A percentile compares a stretch with the other conserved stretches of the same genome.
Evolutionary conservation across 495 filamentous ascomycete genomes (phyloP).

Genomic region (Hypoxylon subgilvum): DNA sequence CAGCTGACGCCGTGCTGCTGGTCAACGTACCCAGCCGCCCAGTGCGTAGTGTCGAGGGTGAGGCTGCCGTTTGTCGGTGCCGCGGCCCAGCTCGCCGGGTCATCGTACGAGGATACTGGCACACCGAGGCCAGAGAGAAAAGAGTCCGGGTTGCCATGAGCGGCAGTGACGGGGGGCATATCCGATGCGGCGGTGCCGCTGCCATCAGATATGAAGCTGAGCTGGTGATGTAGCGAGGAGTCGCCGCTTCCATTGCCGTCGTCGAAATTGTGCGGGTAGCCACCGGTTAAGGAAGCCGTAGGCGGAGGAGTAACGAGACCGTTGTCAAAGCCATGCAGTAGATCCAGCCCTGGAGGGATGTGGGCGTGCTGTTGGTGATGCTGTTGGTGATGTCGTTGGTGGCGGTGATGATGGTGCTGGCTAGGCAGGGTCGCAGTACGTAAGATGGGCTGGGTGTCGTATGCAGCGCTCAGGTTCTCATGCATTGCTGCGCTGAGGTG

Average conservation of each 20-base stretch:
- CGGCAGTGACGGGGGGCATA: background rate
- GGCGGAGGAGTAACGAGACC: constrained; percentile 49
- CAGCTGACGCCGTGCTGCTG: constrained; percentile 26
- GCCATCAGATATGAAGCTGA: constrained; percentile 38
- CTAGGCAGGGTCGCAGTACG: constrained; percentile 15
- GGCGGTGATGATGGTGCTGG: constrained; percentile 17
- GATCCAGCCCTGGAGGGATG: constrained; percentile 32
- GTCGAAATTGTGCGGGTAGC: constrained; percentile 40
- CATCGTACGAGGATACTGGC: constrained; percentile 22
- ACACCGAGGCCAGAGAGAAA: constrained; percentile 40
- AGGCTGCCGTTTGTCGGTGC: constrained; percentile 8
- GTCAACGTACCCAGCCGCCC: constrained; percentile 11
- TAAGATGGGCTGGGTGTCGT: constrained; percentile 30
- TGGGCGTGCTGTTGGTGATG: constrained; percentile 23
- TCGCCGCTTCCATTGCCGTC: constrained; percentile 6
- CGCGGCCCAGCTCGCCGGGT: constrained; percentile 18
- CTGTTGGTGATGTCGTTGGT: too few relatives aligned
- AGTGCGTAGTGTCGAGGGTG: constrained; percentile 3
- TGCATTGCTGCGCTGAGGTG: constrained; percentile 51
- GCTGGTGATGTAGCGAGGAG: constrained; percentile 35
- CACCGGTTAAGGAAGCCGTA: constrained; percentile 41
- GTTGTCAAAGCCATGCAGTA: constrained; percentile 44
- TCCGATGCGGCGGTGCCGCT: constrained; percentile 6
- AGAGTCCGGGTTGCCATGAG: constrained; percentile 10
- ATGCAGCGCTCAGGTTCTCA: constrained; percentile 52